phyloP scores from a whole-genome alignment of 106 monocot genomes.

The Allium sativum region DNA sequence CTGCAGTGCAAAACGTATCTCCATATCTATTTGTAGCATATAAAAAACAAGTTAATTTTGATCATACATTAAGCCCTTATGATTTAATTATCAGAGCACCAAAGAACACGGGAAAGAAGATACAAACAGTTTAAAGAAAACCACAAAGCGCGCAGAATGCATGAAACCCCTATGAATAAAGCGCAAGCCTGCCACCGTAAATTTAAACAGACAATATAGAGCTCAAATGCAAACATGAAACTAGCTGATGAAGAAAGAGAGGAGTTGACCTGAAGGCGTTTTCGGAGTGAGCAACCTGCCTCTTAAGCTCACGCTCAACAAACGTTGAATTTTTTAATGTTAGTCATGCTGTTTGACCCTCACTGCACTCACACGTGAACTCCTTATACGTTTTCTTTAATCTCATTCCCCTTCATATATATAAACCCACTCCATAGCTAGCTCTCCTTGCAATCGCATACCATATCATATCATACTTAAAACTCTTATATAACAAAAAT shows the following conservation, averaged over 20 bases:
- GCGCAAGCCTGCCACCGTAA: background rate
- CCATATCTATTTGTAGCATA: too few relatives aligned
- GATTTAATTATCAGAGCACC: background rate
- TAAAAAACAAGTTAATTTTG: too few relatives aligned
- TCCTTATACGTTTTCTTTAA: background rate
- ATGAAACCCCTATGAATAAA: background rate
- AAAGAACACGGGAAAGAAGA: constrained; percentile 12
- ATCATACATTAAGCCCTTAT: too few relatives aligned
- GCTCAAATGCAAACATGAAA: background rate
- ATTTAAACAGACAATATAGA: background rate
- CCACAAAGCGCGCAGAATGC: background rate
- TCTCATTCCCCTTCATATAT: background rate
- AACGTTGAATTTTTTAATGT: constrained; percentile 77
- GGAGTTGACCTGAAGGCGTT: constrained; percentile 51
- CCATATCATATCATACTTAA: background rate
- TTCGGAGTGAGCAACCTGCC: constrained; percentile 72
- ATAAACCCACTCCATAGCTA: background rate
- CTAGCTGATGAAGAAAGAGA: constrained; percentile 10
- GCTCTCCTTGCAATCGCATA: background rate
- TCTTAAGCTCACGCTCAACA: constrained; percentile 32
- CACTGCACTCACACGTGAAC: constrained; percentile 36
- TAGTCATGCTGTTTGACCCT: constrained; percentile 30
- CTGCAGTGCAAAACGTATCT: too few relatives aligned
- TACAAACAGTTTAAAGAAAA: background rate
- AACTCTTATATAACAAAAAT: background rate